These are phyloP conservation scores for Wakefieldia striispora DNA, from an alignment of 768 basidiomycete species.

Conservation along the genomic window DNA sequence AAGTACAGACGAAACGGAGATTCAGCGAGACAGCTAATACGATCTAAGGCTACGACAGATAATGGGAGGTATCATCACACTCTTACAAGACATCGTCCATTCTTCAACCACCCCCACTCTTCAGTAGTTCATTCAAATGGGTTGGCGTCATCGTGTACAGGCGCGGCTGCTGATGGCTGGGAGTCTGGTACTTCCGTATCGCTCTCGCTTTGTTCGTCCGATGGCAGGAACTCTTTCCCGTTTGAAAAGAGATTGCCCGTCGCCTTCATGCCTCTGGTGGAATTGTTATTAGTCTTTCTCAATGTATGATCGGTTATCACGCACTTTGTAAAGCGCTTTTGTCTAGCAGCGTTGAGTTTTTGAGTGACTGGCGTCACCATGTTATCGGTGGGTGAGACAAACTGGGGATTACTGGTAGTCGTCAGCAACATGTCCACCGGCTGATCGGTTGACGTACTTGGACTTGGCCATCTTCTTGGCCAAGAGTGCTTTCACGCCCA, in stretches of 20 bases:
- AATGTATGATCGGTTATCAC: slow-evolving; percentile 26
- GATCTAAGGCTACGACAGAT: slow-evolving; percentile 24
- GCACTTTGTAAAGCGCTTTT: slow-evolving; percentile 91
- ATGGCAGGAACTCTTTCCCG: slow-evolving; percentile 34
- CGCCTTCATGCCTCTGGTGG: slow-evolving; percentile 56
- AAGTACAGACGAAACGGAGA: slow-evolving; percentile 20
- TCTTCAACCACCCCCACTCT: slow-evolving; percentile 1
- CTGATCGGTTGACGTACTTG: slow-evolving; percentile 52
- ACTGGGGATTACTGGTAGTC: slow-evolving; percentile 71
- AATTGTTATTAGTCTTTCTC: slow-evolving; percentile 1
- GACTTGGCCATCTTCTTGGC: slow-evolving; percentile 92
- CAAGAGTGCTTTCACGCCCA: slow-evolving; percentile 89
- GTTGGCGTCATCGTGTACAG: slow-evolving; percentile 61
- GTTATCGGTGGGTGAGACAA: slow-evolving; percentile 92
- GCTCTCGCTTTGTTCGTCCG: slow-evolving; percentile 32
- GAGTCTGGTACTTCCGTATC: slow-evolving; percentile 39
- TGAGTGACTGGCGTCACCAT: slow-evolving; percentile 92
- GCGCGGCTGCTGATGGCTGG: slow-evolving; percentile 23
- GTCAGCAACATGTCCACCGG: slow-evolving; percentile 3
- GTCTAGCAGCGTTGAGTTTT: slow-evolving; percentile 87
- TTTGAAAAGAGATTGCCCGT: slow-evolving; percentile 54
- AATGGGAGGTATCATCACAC: slow-evolving; percentile 17
- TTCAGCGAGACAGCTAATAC: slow-evolving; percentile 30
- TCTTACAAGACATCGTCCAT: slow-evolving; percentile 26
- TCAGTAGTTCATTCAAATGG: slow-evolving; percentile 49